These are phyloP conservation scores for Berkeleyomyces rouxiae DNA, from an alignment of 2,329 filamentous ascomycete genomes.

Conservation along the genomic window DNA sequence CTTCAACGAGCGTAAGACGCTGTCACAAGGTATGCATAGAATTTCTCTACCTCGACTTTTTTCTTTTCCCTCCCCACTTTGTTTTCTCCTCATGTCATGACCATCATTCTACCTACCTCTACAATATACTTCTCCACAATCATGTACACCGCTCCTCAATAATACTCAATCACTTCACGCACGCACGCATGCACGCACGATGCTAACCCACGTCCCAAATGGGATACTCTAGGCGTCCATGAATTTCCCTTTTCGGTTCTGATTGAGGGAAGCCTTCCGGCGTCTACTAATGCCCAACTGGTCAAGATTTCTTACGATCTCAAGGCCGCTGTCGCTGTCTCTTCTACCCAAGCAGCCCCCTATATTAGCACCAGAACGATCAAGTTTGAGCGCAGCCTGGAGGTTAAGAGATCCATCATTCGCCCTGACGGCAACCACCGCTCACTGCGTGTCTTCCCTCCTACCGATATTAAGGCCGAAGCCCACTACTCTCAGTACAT, in stretches of 20 bases:
- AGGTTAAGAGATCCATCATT: conserved; percentile 61
- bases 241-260: conserved; percentile 80
- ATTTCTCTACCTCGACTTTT: not conserved
- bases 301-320: conserved; percentile 66
- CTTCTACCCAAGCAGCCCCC: conserved; percentile 38
- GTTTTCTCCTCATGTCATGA: not conserved
- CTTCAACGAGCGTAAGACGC: conserved; percentile 37
- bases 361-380: conserved; percentile 24
- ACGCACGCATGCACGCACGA: conserved; percentile 7
- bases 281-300: conserved; percentile 58
- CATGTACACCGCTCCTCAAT: not conserved
- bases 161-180: conserved; percentile 1
- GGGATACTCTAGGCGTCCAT: conserved; percentile 38
- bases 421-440: conserved; percentile 66
- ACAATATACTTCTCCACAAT: not conserved
- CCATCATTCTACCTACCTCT: not conserved
- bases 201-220: conserved; percentile 15
- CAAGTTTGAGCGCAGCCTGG: conserved; percentile 49
- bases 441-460: conserved; percentile 86
- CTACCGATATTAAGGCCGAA: conserved; percentile 79
- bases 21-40: conserved; percentile 30
- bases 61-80: not conserved
- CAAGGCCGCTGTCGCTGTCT: conserved; percentile 45
- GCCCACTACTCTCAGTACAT: conserved; percentile 70
- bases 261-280: conserved; percentile 71